Conservation (phyloP, 805 yeast genomes). For the Sugiyamaella boreocaroliniensis region DNA sequence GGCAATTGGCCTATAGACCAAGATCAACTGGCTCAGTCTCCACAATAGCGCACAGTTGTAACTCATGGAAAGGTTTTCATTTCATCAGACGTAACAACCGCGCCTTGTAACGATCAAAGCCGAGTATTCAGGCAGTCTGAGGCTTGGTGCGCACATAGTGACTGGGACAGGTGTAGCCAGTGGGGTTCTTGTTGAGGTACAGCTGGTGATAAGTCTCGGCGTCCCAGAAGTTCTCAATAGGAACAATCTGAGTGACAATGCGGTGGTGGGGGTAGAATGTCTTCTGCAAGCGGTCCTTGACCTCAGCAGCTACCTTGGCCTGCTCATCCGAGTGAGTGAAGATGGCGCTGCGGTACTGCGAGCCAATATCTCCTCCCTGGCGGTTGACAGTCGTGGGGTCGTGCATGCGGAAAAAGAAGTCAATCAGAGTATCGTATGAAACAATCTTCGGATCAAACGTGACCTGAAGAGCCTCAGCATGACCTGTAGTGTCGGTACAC, state of each 20-base stretch:
- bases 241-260: slow-evolving; percentile 66
- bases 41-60: no score
- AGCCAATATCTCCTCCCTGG: slow-evolving; percentile 86
- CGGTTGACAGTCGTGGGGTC: slow-evolving; percentile 81
- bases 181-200: slow-evolving; percentile 72
- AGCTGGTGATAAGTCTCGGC: slow-evolving; percentile 95
- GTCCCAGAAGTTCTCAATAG: slow-evolving; percentile 67
- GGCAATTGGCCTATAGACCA: no score
- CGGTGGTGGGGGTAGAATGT: slow-evolving; percentile 63
- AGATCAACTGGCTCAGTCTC: no score
- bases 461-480: slow-evolving; percentile 80
- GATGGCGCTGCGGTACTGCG: slow-evolving; percentile 84
- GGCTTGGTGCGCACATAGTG: slow-evolving; percentile 70
- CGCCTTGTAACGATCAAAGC: no score
- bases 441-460: slow-evolving; percentile 69
- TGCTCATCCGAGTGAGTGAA: slow-evolving; percentile 56
- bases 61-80: no score
- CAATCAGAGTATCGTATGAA: slow-evolving; percentile 54
- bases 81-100: no score
- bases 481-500: slow-evolving; percentile 67
- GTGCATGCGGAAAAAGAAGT: slow-evolving; percentile 84
- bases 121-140: slow-evolving; percentile 1
- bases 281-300: slow-evolving; percentile 52
- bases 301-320: slow-evolving; percentile 36
- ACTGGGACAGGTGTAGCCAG: slow-evolving; percentile 85